Base-by-base conservation (phyloP, 2,329 filamentous ascomycete species). In the Xylaria sp. region DNA sequence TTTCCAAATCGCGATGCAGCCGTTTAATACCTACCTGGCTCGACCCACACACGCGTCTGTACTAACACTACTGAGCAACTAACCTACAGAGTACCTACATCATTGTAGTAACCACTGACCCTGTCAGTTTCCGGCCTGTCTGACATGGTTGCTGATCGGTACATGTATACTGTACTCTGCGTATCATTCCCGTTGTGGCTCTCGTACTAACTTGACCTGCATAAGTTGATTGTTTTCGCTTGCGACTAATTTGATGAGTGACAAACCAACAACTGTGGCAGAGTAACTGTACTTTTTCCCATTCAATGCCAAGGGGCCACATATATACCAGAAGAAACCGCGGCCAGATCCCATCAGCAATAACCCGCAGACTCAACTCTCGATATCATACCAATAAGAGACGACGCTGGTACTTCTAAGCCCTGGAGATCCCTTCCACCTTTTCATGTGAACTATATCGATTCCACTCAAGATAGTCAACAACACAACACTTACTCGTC, bases 71-170 rank as follows among this genome's bases (percentile, higher is more conserved):
- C 11, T 44, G 33, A 29, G 38, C 41, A 60, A 55, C 48, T 52
- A 29, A 51, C 52, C 38, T 27, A 60, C 38, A 33, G 38, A n/a
- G n/a, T 51, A 60, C 43, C 40, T 54, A 41, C 59, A 62, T 58
- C 41, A 57, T 49, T 49, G 46, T 58, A 54, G 51, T 63, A 55
- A 51, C 56, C 51, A 55, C 41, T 29, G 52, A 52, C 60, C 60
- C 60, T 63, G n/a, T n/a, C n/a, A n/a, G n/a, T n/a, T n/a, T n/a
- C n/a, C n/a, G n/a, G n/a, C n/a, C n/a, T n/a, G 56, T 52, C 60
- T 3, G 35, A 60, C 44, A 56, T 48, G 60, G 55, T 52, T 59
- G 44, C 48, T 37, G 60, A 49, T 62, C 54, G 31, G 44, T 53
- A 52, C 41, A 59, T 51, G 46, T 51, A 33, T 49, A 49, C 44